Conservation (phyloP, 208 protist species). For the Leishmania gerbilli region DNA sequence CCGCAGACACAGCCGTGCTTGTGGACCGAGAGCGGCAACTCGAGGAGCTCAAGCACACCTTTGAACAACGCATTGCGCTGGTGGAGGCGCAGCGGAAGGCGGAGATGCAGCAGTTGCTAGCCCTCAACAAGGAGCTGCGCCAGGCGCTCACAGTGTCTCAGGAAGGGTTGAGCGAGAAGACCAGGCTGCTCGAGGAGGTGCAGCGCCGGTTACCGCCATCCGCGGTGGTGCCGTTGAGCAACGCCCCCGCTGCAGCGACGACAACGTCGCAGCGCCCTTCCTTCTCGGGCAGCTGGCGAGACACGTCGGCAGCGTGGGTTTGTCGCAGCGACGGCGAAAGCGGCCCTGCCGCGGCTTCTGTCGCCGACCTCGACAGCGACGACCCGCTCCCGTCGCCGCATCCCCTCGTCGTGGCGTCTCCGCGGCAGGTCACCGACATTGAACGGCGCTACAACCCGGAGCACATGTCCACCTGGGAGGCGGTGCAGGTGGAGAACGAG, state of each 20-base stretch:
- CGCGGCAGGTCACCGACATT: slow-evolving; percentile 31
- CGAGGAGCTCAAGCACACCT: slow-evolving; percentile 44
- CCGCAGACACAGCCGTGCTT: slow-evolving; percentile 16
- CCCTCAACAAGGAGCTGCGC: slow-evolving; percentile 66
- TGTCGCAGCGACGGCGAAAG: slow-evolving; percentile 6
- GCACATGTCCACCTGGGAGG: slow-evolving; percentile 49
- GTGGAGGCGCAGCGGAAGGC: slow-evolving; percentile 43
- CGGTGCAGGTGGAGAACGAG: slow-evolving; percentile 68
- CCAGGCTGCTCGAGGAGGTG: slow-evolving; percentile 26
- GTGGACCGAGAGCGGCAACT: slow-evolving; percentile 36
- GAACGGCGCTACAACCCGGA: slow-evolving; percentile 50
- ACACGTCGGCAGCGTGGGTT: slow-evolving; percentile 13
- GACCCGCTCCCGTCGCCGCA: background rate
- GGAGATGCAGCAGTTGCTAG: slow-evolving; percentile 55
- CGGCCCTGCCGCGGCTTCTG: background rate
- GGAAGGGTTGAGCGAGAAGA: slow-evolving; percentile 46
- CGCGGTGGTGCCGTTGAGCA: background rate
- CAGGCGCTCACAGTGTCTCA: slow-evolving; percentile 55
- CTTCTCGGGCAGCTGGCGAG: slow-evolving; percentile 8
- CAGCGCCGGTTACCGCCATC: slow-evolving; percentile 21
- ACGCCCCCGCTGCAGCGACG: background rate
- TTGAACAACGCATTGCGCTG: slow-evolving; percentile 48
- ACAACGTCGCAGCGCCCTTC: slow-evolving; percentile 4
- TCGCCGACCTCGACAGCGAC: slow-evolving; percentile 8
- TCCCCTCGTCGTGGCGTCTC: background rate